phyloP scores from a whole-genome alignment of 2,329 filamentous ascomycete species.

The Fusarium begoniae region DNA sequence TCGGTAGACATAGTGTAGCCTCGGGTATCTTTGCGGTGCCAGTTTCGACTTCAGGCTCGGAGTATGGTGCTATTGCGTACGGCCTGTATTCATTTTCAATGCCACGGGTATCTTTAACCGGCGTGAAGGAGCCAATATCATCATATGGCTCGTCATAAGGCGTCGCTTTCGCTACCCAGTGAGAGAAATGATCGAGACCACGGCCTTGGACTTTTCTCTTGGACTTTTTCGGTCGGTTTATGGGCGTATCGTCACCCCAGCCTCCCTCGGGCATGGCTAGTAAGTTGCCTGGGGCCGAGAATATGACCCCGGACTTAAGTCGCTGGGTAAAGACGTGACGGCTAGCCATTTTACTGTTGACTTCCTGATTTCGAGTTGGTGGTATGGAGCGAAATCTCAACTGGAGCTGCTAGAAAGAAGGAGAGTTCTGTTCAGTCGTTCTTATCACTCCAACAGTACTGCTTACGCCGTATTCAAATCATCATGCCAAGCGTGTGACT shows the following conservation, averaged over 20 bases:
- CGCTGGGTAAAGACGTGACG: background rate
- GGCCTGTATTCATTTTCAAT: background rate
- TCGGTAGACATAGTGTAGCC: background rate
- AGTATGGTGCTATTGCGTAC: accelerated
- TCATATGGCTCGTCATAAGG: background rate
- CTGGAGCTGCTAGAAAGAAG: accelerated
- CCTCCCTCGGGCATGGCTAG: background rate
- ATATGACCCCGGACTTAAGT: background rate
- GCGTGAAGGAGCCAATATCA: background rate
- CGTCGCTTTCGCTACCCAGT: background rate
- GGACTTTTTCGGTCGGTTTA: accelerated
- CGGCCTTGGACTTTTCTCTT: background rate
- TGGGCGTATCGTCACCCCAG: background rate
- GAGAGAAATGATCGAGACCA: accelerated
- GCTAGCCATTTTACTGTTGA: accelerated
- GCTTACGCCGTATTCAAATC: background rate
- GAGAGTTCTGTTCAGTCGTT: background rate
- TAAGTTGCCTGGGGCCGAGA: background rate
- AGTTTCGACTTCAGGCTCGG: accelerated
- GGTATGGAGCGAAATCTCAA: background rate
- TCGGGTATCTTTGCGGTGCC: accelerated
- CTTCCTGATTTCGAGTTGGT: accelerated
- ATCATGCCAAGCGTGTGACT: background rate
- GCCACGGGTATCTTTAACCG: background rate
- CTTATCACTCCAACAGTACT: background rate